Percentiles rank a stretch among this genome's conserved stretches.
Evolutionary conservation across 208 protist species (phyloP).

Genomic region (Zelonia costaricensis): DNA sequence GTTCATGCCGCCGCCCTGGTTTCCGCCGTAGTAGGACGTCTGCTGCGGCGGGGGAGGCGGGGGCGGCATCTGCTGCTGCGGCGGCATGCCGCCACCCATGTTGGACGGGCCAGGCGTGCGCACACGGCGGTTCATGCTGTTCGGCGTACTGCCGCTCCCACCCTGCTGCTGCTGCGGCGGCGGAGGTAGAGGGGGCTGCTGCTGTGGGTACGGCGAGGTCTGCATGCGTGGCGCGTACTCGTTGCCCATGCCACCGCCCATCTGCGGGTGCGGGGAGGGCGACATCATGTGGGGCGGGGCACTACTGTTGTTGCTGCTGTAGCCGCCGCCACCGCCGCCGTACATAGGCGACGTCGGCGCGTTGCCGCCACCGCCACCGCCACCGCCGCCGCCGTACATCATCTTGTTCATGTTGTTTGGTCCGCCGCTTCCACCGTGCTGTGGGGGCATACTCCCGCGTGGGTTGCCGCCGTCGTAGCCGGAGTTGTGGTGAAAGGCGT

Average conservation of each 20-base stretch:
- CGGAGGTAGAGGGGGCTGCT: too few species aligned
- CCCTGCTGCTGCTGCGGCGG: conserved; percentile 18
- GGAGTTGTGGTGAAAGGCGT: conserved; percentile 34
- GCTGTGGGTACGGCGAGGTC: conserved; percentile 25
- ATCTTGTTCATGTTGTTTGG: conserved; percentile 30
- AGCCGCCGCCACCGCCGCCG: conserved; percentile 20
- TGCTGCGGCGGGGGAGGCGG: conserved; percentile 32
- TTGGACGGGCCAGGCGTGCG: conserved; percentile 6
- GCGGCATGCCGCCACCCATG: conserved; percentile 28
- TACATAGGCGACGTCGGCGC: conserved; percentile 24
- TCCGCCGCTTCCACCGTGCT: conserved; percentile 32
- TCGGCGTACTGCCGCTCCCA: conserved; percentile 12
- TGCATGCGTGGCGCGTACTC: conserved; percentile 26
- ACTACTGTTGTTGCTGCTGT: conserved; percentile 21
- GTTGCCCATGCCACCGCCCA: conserved; percentile 29
- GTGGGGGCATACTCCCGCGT: conserved; percentile 30
- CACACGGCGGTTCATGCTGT: conserved; percentile 24
- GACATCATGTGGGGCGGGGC: conserved; percentile 24
- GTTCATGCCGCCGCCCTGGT: conserved; percentile 25
- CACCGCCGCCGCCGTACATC: conserved; percentile 26
- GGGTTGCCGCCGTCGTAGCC: conserved; percentile 29
- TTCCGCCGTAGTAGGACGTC: conserved; percentile 25
- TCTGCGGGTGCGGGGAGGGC: conserved; percentile 29
- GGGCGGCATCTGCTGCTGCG: conserved; percentile 11
- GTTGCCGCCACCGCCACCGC: conserved; percentile 18